These are phyloP conservation scores for Pestalotiopsis sp. DNA, from an alignment of 2,329 filamentous ascomycete genomes.

Conservation along the genomic window DNA sequence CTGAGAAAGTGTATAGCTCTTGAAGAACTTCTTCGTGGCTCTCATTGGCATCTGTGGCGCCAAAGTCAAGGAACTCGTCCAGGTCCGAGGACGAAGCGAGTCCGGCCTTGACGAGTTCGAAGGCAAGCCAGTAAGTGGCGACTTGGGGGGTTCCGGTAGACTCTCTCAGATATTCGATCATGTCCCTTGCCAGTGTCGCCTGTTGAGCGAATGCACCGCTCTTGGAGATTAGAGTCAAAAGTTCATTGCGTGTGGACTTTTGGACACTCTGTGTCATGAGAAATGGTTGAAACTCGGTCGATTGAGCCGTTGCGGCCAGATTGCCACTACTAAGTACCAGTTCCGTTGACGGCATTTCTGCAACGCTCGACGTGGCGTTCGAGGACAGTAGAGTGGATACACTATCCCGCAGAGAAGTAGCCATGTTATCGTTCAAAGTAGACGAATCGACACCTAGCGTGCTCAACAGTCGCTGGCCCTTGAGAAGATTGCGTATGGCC, in stretches of 20 bases:
- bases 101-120: constrained; percentile 68
- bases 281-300: constrained; percentile 57
- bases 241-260: constrained; percentile 57
- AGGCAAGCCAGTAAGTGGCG: constrained; percentile 79
- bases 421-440: constrained; percentile 68
- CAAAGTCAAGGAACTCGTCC: constrained; percentile 68
- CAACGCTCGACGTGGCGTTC: constrained; percentile 33
- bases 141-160: constrained; percentile 62
- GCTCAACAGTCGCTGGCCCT: constrained; percentile 68
- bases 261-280: constrained; percentile 69
- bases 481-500: constrained; percentile 76
- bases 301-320: constrained; percentile 23
- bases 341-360: constrained; percentile 32
- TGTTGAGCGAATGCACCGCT: constrained; percentile 62
- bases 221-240: constrained; percentile 60
- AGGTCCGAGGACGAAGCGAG: constrained; percentile 55
- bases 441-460: constrained; percentile 66
- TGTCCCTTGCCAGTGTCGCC: constrained; percentile 62
- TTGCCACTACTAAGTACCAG: constrained; percentile 32
- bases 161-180: constrained; percentile 66
- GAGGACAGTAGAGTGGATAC: constrained; percentile 51
- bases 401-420: constrained; percentile 74
- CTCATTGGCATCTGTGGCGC: constrained; percentile 41
- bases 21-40: constrained; percentile 53
- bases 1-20: constrained; percentile 71